Evolutionary conservation across 108 stramenopile genomes (phyloP).

Genomic region (Nannochloropsis salina): DNA sequence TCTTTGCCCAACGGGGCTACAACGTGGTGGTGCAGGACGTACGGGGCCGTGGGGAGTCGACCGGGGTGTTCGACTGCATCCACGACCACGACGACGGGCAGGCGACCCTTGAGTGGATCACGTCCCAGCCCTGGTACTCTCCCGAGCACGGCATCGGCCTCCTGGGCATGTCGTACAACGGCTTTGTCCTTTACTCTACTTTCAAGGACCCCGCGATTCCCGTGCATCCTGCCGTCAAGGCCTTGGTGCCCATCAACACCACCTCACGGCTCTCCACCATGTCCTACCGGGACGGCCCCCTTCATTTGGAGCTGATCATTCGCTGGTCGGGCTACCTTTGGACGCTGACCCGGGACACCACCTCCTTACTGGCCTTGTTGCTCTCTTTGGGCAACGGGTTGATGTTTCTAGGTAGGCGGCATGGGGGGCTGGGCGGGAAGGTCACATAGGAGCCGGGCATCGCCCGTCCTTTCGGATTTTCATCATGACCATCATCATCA

Average conservation of each 20-base stretch:
- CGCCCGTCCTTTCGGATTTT: background rate
- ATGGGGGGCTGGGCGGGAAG: background rate
- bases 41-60: background rate
- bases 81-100: conserved; percentile 12
- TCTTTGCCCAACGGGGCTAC: background rate
- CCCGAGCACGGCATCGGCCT: background rate
- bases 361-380: conserved; percentile 1
- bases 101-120: background rate
- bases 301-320: background rate
- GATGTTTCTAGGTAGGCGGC: background rate
- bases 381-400: background rate
- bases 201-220: background rate
- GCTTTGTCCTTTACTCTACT: background rate
- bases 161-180: background rate
- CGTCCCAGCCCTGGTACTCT: conserved; percentile 16
- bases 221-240: background rate
- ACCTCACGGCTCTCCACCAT: background rate
- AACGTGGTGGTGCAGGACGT: conserved; percentile 19
- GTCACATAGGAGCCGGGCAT: background rate
- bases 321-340: background rate
- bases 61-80: background rate
- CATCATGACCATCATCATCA: background rate
- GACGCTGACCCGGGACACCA: background rate
- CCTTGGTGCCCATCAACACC: background rate
- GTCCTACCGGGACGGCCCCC: background rate